Percentiles rank a stretch among this genome's conserved stretches.
phyloP scores from a whole-genome alignment of 1,139 yeast species.

The Williopsis jadinii region DNA sequence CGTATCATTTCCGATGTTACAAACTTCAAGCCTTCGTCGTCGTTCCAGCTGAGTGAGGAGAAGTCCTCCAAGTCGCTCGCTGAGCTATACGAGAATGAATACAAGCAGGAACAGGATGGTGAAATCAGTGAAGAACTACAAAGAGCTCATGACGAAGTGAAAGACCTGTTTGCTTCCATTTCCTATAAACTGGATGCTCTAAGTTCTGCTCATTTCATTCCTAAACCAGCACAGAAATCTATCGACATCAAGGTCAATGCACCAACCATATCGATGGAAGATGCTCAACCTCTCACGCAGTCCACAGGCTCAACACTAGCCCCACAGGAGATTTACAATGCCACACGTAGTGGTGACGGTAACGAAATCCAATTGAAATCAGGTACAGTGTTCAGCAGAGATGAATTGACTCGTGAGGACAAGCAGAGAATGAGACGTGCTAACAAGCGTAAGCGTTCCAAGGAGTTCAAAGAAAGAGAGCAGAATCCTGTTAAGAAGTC shows the following conservation, averaged over 20 bases:
- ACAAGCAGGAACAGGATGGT: slow-evolving; percentile 38
- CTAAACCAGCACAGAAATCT: slow-evolving; percentile 78
- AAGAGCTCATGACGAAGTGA: slow-evolving; percentile 73
- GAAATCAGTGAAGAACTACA: slow-evolving; percentile 52
- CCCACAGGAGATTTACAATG: slow-evolving; percentile 88
- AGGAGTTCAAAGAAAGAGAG: slow-evolving; percentile 34
- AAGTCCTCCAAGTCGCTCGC: slow-evolving; percentile 87
- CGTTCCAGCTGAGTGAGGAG: slow-evolving; percentile 69
- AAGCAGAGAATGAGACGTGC: slow-evolving; percentile 84
- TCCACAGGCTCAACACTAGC: slow-evolving; percentile 76
- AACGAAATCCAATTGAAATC: slow-evolving; percentile 70
- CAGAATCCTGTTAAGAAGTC: slow-evolving; percentile 38
- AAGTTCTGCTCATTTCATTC: slow-evolving; percentile 89
- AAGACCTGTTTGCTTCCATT: slow-evolving; percentile 54
- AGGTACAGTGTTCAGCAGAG: slow-evolving; percentile 77
- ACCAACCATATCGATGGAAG: slow-evolving; percentile 87
- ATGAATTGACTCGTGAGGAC: slow-evolving; percentile 80
- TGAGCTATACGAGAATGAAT: slow-evolving; percentile 86
- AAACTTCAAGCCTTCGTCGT: slow-evolving; percentile 41
- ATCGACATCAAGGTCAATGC: slow-evolving; percentile 76
- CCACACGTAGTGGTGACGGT: slow-evolving; percentile 40
- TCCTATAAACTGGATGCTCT: slow-evolving; percentile 76
- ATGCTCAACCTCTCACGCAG: slow-evolving; percentile 87
- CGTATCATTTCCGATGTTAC: slow-evolving; percentile 58
- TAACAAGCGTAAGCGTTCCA: slow-evolving; percentile 71